Evolutionary conservation across 2,329 filamentous ascomycete genomes (phyloP), one percentile per base, ranked within the genome.

Genomic region (Karstenula rhodostoma): DNA sequence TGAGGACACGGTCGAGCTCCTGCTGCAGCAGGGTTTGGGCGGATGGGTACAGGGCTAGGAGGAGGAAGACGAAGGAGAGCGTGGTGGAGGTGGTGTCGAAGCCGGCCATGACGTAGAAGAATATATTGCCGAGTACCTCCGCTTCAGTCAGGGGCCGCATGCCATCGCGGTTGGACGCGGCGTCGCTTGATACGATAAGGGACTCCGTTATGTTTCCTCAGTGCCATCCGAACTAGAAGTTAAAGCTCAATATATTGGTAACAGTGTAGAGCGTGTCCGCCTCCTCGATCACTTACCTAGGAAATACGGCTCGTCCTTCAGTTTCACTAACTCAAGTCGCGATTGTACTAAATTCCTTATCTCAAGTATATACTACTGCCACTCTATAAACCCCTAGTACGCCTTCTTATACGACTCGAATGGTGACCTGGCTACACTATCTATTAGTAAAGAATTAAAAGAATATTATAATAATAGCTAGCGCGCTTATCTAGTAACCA

Each of bases 11-110:
- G 43, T 67, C 62, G 6, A 83, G 67, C 53, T 83, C 81, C 49
- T 81, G 73, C 0, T 74, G 69, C 0, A 83, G 49, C 79, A 78
- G 83, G 8, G 78, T 73, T 59, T 85, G 83, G 3, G 80, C 75
- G 2, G 77, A 68, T 0, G 78, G 81, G 40, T 83, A 66, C 0
- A 78, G 73, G 2, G 83, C 81, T 1, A 85, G 72, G 17, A 83
- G 79, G 19, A 79, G 70, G 0, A 83, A 63, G 0, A 78, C 73
- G 56, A 79, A 84, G 0, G 77, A 75, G 8, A 84, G 64, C 0
- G 78, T 78, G 22, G 81, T 79, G 0, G 82, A 80, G 0, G 81
- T 81, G 0, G 65, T 67, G 13, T 68, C 59, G 52, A 67, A 63
- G 19, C 71, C 65, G 17, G 63, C 60, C 32, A 67, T 42, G 1